Evolutionary conservation across 306 rosid species (phyloP).

Genomic region (Cicer cuneatum): DNA sequence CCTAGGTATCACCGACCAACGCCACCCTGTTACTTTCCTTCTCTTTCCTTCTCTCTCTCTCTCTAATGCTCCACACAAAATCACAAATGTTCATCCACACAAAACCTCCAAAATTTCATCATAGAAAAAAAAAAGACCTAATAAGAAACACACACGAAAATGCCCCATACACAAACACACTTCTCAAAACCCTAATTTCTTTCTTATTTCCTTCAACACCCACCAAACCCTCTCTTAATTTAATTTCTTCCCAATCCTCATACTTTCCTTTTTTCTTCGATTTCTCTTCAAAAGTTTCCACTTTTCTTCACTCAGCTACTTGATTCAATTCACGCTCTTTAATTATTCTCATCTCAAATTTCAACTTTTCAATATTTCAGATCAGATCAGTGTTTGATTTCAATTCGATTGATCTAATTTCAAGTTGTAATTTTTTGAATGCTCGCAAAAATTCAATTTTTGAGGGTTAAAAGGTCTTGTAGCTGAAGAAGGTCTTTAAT

Average conservation of each 20-base stretch:
- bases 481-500: conserved; percentile 45
- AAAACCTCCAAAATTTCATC: not conserved
- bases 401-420: conserved; percentile 13
- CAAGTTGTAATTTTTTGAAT: not conserved
- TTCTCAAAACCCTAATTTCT: conserved; percentile 56
- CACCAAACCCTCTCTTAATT: conserved; percentile 35
- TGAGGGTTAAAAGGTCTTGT: conserved; percentile 14
- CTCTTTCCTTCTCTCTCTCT: conserved; percentile 2
- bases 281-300: conserved; percentile 41
- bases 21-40: conserved; percentile 5
- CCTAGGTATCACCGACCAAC: conserved; percentile 34
- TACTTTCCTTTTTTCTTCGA: conserved; percentile 1
- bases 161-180: conserved; percentile 38
- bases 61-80: not conserved
- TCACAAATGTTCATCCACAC: conserved; percentile 1
- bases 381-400: conserved; percentile 41
- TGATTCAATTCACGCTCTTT: conserved; percentile 31
- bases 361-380: not conserved
- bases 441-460: conserved; percentile 19
- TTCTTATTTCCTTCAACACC: conserved; percentile 37
- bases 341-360: conserved; percentile 30
- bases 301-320: conserved; percentile 34
- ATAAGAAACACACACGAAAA: conserved; percentile 10
- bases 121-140: conserved; percentile 22
- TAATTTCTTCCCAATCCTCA: conserved; percentile 16